Base-by-base conservation (phyloP, 140 eudicot genomes). In the Senecio squalidus region DNA sequence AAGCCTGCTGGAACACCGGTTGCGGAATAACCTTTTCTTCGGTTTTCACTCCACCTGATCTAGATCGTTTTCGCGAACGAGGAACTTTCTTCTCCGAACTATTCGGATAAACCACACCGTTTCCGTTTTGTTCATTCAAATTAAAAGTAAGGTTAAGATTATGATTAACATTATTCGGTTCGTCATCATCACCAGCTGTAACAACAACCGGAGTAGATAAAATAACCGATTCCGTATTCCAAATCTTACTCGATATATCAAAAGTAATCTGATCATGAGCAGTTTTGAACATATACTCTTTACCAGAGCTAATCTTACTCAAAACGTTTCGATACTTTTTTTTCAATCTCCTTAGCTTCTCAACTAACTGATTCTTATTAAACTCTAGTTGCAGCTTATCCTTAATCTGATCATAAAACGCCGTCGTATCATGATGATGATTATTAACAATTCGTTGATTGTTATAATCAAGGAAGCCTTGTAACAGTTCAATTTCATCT, bases 251-350 rank as follows among this genome's bases (percentile, higher is more conserved):
- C 4, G 91, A 83, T 50, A 86, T 45, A 15, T 90, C 95, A 28
- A 90, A 90, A n/a, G 97, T 83, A 6, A 84, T 68, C 48, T 86
- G 95, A 72, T 90, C 97, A 21, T 90, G 97, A 21, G 90, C 83
- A 24, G 72, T 80, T 69, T 86, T 90, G 31, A 90, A 90, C n/a
- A 76, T 74, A 44, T 73, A 81, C n/a, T 90, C 95, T 44, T n/a
- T n/a, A n/a, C n/a, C n/a, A n/a, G n/a, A n/a, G n/a, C n/a, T n/a
- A n/a, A n/a, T n/a, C n/a, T n/a, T n/a, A n/a, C n/a, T n/a, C n/a
- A n/a, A n/a, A n/a, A n/a, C n/a, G n/a, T n/a, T n/a, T n/a, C n/a
- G n/a, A 51, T 85, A 90, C 84, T 90, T 90, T 79, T 90, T 90
- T 62, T 90, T 90, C 78, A 90, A 78, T 34, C 97, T 58, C 14